Percentiles rank a stretch among this genome's conserved stretches.
phyloP scores from a whole-genome alignment of 306 rosid genomes.

The Vachellia pachyceras region DNA sequence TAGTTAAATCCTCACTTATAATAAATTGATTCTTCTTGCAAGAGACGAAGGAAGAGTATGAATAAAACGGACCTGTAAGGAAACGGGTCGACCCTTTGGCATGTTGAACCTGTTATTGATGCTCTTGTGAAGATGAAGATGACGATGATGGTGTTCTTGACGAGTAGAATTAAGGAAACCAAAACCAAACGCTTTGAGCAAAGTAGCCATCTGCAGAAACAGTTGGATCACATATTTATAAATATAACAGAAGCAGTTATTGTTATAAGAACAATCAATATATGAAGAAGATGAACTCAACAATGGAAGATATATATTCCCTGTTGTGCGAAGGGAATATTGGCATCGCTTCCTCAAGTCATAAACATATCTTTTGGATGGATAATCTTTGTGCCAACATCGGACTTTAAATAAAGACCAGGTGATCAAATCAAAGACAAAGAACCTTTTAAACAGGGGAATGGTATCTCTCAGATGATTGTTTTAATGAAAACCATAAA shows the following conservation, averaged over 20 bases:
- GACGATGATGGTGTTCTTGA: conserved; percentile 28
- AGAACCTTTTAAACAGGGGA: no score
- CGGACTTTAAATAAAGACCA: background rate
- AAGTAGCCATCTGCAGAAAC: conserved; percentile 58
- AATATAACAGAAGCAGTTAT: background rate
- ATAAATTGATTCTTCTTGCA: background rate
- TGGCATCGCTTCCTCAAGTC: conserved; percentile 39
- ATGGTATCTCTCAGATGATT: no score
- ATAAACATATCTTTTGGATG: background rate
- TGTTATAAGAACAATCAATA: background rate
- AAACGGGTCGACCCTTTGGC: conserved; percentile 81
- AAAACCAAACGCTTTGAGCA: conserved; percentile 61
- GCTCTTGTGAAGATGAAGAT: conserved; percentile 20
- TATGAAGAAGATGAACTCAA: conserved; percentile 28
- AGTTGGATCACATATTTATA: background rate
- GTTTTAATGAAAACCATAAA: no score
- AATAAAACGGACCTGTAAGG: conserved; percentile 71
- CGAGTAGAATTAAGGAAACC: conserved; percentile 48
- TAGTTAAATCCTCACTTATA: background rate
- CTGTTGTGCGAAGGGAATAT: conserved; percentile 33
- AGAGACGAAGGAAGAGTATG: background rate
- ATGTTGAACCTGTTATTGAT: conserved; percentile 55
- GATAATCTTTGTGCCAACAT: background rate
- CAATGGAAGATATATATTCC: conserved; percentile 81
- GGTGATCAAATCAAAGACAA: no score